These are phyloP conservation scores for Hamigera avellanea DNA, from an alignment of 495 filamentous ascomycete genomes.

Conservation along the genomic window DNA sequence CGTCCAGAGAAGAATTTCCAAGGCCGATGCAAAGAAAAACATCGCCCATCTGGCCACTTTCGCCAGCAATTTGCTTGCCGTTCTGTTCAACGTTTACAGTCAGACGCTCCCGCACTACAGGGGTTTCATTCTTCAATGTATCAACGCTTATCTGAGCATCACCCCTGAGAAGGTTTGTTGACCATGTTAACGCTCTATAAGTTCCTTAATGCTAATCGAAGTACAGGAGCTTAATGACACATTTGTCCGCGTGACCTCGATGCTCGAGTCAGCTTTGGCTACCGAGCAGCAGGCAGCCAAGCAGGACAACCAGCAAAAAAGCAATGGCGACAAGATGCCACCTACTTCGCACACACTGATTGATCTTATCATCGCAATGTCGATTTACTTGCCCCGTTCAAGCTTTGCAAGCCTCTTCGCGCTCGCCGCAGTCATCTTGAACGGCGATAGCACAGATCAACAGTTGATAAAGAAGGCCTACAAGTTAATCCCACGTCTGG, in stretches of 20 bases:
- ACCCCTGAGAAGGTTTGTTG: constrained; percentile 48
- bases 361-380: constrained; percentile 91
- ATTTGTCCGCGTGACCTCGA: constrained; percentile 69
- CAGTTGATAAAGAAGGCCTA: constrained; percentile 99
- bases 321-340: constrained; percentile 62
- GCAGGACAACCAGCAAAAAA: constrained; percentile 45
- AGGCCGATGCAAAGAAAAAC: constrained; percentile 62
- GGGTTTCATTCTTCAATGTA: constrained; percentile 79
- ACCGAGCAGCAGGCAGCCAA: constrained; percentile 39
- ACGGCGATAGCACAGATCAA: constrained; percentile 52
- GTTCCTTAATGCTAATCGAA: not conserved
- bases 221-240: constrained; percentile 69
- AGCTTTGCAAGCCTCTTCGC: constrained; percentile 73
- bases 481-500: constrained; percentile 85
- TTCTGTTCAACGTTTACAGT: constrained; percentile 96
- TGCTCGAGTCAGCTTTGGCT: constrained; percentile 63
- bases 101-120: constrained; percentile 87
- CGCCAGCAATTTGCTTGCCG: constrained; percentile 78
- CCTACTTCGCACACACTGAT: constrained; percentile 92
- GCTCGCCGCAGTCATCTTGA: constrained; percentile 70
- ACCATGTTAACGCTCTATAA: too few relatives aligned
- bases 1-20: constrained; percentile 60
- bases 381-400: constrained; percentile 76
- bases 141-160: constrained; percentile 89
- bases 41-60: constrained; percentile 65